Evolutionary conservation across 192 early-diverging fungal species (phyloP).

Genomic region (Spizellomyces punctatus): DNA sequence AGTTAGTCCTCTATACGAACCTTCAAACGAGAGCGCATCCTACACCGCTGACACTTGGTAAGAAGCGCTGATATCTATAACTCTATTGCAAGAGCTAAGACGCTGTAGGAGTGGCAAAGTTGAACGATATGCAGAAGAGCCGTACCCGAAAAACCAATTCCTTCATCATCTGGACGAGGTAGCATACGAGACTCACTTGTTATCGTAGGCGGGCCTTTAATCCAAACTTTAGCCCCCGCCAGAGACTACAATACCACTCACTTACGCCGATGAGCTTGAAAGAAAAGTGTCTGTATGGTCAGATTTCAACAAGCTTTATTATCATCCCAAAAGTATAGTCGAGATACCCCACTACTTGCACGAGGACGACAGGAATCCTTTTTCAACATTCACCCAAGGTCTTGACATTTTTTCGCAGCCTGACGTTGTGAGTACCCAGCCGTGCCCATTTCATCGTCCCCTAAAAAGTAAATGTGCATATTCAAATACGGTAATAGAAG

Average conservation of each 20-base stretch:
- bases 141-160: slow-evolving; percentile 40
- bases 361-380: slow-evolving; percentile 57
- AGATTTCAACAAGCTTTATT: slow-evolving; percentile 77
- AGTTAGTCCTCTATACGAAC: slow-evolving; percentile 27
- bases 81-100: too few species aligned
- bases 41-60: too few species aligned
- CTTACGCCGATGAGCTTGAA: slow-evolving; percentile 57
- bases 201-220: too few species aligned
- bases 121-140: slow-evolving; percentile 42
- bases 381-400: slow-evolving; percentile 61
- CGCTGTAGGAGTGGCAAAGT: slow-evolving; percentile 26
- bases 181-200: too few species aligned
- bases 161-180: slow-evolving; percentile 42
- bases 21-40: not conserved
- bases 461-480: not conserved
- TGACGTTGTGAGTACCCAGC: slow-evolving; percentile 15
- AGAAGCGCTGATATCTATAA: too few species aligned
- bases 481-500: slow-evolving; percentile 16
- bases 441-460: not conserved
- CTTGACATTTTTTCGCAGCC: slow-evolving; percentile 40
- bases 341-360: slow-evolving; percentile 55
- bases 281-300: slow-evolving; percentile 69
- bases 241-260: slow-evolving; percentile 26
- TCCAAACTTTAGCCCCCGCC: not conserved
- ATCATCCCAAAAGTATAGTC: slow-evolving; percentile 66